Evolutionary conservation across 768 basidiomycete genomes (phyloP).

Genomic region (Pisolithus tinctorius): DNA sequence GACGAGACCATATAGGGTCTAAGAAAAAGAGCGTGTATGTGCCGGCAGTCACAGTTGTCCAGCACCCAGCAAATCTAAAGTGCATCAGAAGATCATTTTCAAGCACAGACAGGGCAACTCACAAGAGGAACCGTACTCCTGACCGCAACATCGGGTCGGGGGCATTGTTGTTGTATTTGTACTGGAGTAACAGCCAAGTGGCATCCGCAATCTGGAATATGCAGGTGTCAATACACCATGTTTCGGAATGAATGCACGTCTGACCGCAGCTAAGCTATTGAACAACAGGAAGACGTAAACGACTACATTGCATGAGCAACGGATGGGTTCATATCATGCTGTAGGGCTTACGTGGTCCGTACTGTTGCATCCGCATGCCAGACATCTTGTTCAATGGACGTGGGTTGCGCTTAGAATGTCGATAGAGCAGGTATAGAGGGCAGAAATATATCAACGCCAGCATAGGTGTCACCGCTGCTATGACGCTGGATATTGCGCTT

Average conservation of each 20-base stretch:
- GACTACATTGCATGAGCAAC: constrained; percentile 27
- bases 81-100: not conserved
- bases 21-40: constrained; percentile 52
- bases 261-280: constrained; percentile 42
- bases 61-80: constrained; percentile 49
- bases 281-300: constrained; percentile 48
- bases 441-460: constrained; percentile 42
- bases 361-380: constrained; percentile 40
- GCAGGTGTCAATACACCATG: constrained; percentile 2
- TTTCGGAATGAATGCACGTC: not conserved
- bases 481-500: constrained; percentile 30
- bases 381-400: constrained; percentile 45
- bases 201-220: constrained; percentile 40
- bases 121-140: constrained; percentile 46
- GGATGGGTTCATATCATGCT: not conserved
- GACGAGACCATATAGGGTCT: constrained; percentile 51
- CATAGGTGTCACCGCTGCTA: constrained; percentile 30
- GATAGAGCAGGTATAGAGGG: constrained; percentile 43
- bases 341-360: constrained; percentile 41
- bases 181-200: constrained; percentile 56
- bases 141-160: constrained; percentile 40
- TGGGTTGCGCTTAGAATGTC: constrained; percentile 39
- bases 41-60: constrained; percentile 51
- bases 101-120: constrained; percentile 13
- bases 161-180: constrained; percentile 44